Percentiles rank a stretch among this genome's conserved stretches.
Evolutionary conservation across 192 early-diverging fungal species (phyloP).

Genomic region (Spinellus fusiger): DNA sequence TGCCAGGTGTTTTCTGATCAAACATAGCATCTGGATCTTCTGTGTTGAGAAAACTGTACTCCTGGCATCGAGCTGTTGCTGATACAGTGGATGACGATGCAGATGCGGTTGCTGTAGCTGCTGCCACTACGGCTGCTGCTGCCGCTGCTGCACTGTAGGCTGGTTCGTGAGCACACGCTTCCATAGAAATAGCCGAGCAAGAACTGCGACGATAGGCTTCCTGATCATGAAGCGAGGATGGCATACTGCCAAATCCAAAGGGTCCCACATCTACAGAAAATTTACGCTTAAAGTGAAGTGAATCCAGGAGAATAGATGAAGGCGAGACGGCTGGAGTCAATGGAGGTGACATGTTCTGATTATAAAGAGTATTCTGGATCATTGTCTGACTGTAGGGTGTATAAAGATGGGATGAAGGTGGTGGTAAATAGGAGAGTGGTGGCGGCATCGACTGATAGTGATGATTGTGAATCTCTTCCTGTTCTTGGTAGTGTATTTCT

Average conservation of each 20-base stretch:
- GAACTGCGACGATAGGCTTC: constrained; percentile 24
- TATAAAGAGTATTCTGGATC: neutral
- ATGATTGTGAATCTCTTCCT: neutral
- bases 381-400: neutral
- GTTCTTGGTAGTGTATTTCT: neutral
- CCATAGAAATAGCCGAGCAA: constrained; percentile 23
- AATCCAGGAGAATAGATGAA: constrained; percentile 21
- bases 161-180: constrained; percentile 9
- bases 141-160: constrained; percentile 7
- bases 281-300: constrained; percentile 29
- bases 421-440: constrained; percentile 17
- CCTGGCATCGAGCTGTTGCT: neutral
- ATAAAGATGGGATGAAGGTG: constrained; percentile 8
- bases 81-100: constrained; percentile 10
- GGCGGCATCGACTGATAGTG: constrained; percentile 15
- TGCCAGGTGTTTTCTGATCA: too few species aligned
- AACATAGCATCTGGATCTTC: too few species aligned
- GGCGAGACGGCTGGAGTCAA: constrained; percentile 32
- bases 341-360: constrained; percentile 27
- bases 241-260: constrained; percentile 19
- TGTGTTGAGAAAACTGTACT: too few species aligned
- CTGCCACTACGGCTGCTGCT: constrained; percentile 18
- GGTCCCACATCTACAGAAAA: constrained; percentile 29
- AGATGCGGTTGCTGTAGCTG: constrained; percentile 11
- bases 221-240: constrained; percentile 13